Base-by-base conservation (phyloP, 305 asterid species). In the Fraxinus baroniana region DNA sequence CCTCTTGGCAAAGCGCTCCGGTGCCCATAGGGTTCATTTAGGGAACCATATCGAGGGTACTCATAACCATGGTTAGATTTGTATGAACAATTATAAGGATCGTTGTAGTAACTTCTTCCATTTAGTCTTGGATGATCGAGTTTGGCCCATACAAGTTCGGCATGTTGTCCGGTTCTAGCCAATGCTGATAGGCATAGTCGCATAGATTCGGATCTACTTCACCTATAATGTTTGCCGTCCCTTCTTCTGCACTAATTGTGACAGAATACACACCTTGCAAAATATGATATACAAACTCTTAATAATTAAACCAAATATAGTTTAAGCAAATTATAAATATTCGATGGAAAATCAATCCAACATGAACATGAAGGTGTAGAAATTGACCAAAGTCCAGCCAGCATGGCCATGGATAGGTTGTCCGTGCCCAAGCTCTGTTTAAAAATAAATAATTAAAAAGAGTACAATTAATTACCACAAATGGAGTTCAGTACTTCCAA, bases 121-220 rank as follows among this genome's bases (percentile, higher is more conserved):
- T 7, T 12, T 24, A 73, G 28, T 70, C 79, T 87, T 30, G 87
- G 87, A 24, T 85, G 88, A 13, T 70, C 82, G 10, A 87, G 80
- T 66, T 77, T 85, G 5, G 87, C 88, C 81, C 84, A 72, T 28
- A 81, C 15, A 2, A 87, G 37, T n/a, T 81, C 75, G 1, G 88
- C 88, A 13, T 87, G 88, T 0, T 73, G 70, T 4, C 85, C 87
- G 22, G 85, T 83, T 49, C 88, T 76, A 5, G 78, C 44, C 57
- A 87, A 28, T n/a, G 90, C 88, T 77, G 24, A 70, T 0, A 87
- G 15, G 0, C 88, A 87, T 22, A 41, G 30, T n/a, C n/a, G n/a
- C n/a, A n/a, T n/a, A n/a, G n/a, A 83, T 81, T 87, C 0, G 90
- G 88, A 10, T 87, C 84, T 8, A 83, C 90, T 78, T 85, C 84